Evolutionary conservation across 2,329 filamentous ascomycete species (phyloP).

Genomic region (Trichoderma endophyticum): DNA sequence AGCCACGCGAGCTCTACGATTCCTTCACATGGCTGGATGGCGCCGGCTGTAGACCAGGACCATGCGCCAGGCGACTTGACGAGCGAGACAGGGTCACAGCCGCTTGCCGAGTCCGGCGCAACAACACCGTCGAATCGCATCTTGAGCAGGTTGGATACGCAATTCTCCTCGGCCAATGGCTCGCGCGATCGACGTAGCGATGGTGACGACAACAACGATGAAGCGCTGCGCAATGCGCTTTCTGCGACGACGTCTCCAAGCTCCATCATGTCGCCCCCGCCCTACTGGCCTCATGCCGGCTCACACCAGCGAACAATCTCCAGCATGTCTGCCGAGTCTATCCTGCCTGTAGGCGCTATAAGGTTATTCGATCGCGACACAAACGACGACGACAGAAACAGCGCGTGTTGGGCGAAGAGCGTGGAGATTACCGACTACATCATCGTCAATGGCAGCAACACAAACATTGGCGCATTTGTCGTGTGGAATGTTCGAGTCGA

Average conservation of each 20-base stretch:
- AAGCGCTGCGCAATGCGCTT: slow-evolving; percentile 21
- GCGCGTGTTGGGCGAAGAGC: slow-evolving; percentile 63
- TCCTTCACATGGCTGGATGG: slow-evolving; percentile 34
- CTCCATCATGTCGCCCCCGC: slow-evolving; percentile 41
- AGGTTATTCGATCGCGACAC: slow-evolving; percentile 61
- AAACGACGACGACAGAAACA: slow-evolving; percentile 50
- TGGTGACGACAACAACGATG: slow-evolving; percentile 17
- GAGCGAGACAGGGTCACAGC: slow-evolving; percentile 20
- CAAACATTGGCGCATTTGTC: slow-evolving; percentile 79
- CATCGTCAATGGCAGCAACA: slow-evolving; percentile 54
- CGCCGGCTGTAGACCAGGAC: slow-evolving; percentile 30
- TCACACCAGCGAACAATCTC: slow-evolving; percentile 39
- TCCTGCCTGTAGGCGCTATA: slow-evolving; percentile 53
- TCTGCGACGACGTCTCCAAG: slow-evolving; percentile 28
- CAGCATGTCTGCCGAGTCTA: slow-evolving; percentile 48
- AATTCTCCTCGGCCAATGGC: background rate
- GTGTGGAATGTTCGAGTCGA: slow-evolving; percentile 90
- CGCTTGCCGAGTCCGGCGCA: background rate
- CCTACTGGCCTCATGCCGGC: slow-evolving; percentile 42
- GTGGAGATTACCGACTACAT: slow-evolving; percentile 58
- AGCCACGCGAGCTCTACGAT: slow-evolving; percentile 1
- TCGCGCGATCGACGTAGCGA: slow-evolving; percentile 3
- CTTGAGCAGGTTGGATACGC: background rate
- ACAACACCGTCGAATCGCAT: background rate
- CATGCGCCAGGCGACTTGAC: slow-evolving; percentile 24